Evolutionary conservation across 208 protist species (phyloP).

Genomic region (Plasmodiophora brassicae): DNA sequence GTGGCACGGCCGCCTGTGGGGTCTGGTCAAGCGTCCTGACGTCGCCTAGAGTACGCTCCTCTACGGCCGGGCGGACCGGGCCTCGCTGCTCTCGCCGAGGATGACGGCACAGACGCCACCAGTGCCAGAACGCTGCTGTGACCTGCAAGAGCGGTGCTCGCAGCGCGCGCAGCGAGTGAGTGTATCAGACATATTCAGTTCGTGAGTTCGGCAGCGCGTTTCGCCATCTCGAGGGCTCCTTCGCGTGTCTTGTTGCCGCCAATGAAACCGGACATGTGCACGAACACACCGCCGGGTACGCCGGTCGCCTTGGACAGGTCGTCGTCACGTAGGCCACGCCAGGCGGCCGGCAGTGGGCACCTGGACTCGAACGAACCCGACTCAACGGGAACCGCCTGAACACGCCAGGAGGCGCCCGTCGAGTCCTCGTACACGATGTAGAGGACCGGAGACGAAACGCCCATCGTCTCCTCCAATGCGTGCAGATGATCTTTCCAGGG

Average conservation of each 20-base stretch:
- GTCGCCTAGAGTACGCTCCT: no score
- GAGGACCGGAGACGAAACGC: slow-evolving; percentile 57
- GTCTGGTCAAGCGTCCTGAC: no score
- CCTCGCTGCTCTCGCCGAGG: no score
- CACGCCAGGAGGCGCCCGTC: slow-evolving; percentile 69
- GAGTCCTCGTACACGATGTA: slow-evolving; percentile 80
- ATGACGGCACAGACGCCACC: no score
- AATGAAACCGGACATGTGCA: slow-evolving; percentile 90
- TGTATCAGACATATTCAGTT: no score
- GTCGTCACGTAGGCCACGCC: slow-evolving; percentile 80
- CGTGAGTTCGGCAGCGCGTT: no score
- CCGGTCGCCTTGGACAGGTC: slow-evolving; percentile 71
- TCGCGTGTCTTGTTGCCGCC: slow-evolving; percentile 84
- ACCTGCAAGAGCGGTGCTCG: no score
- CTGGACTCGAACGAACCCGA: slow-evolving; percentile 52
- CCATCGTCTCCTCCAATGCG: slow-evolving; percentile 70
- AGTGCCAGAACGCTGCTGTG: no score
- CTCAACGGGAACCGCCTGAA: slow-evolving; percentile 70
- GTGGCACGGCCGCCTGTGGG: no score
- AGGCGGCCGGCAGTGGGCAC: slow-evolving; percentile 71
- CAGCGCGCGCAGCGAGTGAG: no score
- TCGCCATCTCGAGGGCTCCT: slow-evolving; percentile 78
- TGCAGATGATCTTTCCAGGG: slow-evolving; percentile 88
- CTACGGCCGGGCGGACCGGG: no score
- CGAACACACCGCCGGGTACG: slow-evolving; percentile 82